A percentile compares a stretch with the other conserved stretches of the same genome.
Evolutionary conservation across 2,329 filamentous ascomycete genomes (phyloP).

Genomic region (Aspergillus felis): DNA sequence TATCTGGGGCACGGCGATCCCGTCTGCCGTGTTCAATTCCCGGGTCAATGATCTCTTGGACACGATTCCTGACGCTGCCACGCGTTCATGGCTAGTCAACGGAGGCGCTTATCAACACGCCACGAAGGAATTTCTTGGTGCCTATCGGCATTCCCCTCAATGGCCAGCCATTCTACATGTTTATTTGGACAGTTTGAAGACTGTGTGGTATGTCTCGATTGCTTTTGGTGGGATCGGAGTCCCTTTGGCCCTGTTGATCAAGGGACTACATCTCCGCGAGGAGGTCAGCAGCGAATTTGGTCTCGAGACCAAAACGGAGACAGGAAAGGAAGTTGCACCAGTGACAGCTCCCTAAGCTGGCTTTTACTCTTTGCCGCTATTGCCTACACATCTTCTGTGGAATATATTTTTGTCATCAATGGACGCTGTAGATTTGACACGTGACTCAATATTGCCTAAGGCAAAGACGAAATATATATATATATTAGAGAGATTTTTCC

Average conservation of each 20-base stretch:
- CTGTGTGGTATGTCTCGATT: conserved; percentile 38
- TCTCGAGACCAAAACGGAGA: background rate
- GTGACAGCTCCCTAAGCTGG: no score
- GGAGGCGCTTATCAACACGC: conserved; percentile 23
- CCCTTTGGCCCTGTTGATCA: conserved; percentile 24
- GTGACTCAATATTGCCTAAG: no score
- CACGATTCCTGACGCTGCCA: conserved; percentile 8
- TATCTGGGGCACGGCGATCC: conserved; percentile 29
- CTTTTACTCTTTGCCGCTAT: no score
- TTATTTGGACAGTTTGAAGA: conserved; percentile 32
- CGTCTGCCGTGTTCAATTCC: conserved; percentile 30
- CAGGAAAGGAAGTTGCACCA: background rate
- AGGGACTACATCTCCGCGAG: background rate
- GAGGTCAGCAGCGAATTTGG: background rate
- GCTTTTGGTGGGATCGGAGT: conserved; percentile 31
- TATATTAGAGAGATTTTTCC: no score
- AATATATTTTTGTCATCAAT: no score
- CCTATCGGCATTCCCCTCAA: background rate
- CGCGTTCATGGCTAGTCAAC: conserved; percentile 8
- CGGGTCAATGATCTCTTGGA: conserved; percentile 13
- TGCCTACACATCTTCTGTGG: no score
- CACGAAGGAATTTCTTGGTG: conserved; percentile 2
- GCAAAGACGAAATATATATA: no score
- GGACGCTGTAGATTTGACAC: no score
- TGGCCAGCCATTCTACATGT: conserved; percentile 23